Percentiles rank a stretch among this genome's conserved stretches.
phyloP scores from a whole-genome alignment of 495 filamentous ascomycete genomes.

The Talaromyces thailandensis region DNA sequence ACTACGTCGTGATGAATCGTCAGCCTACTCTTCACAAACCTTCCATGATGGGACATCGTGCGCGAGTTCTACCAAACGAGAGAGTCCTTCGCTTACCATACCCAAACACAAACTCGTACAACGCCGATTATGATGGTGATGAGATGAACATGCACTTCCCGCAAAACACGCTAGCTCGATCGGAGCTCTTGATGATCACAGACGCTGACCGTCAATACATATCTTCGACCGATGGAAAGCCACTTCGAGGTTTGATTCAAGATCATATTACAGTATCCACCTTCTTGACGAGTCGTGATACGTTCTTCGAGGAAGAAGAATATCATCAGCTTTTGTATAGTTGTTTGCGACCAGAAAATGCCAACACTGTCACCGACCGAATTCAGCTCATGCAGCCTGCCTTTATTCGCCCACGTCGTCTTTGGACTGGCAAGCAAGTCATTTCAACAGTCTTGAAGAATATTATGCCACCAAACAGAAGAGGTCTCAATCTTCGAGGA shows the following conservation, averaged over 20 bases:
- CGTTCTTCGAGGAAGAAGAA: slow-evolving; percentile 80
- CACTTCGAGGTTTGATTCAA: slow-evolving; percentile 92
- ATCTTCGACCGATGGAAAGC: slow-evolving; percentile 87
- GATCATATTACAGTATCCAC: slow-evolving; percentile 96
- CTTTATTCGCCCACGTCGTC: slow-evolving; percentile 65
- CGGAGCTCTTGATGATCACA: slow-evolving; percentile 84
- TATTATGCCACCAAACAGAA: slow-evolving; percentile 64
- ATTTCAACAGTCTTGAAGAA: slow-evolving; percentile 91
- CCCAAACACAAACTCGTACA: slow-evolving; percentile 97
- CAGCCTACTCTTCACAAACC: slow-evolving; percentile 99
- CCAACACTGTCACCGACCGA: slow-evolving; percentile 60
- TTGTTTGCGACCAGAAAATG: slow-evolving; percentile 80
- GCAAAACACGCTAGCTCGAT: slow-evolving; percentile 87
- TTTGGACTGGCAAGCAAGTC: slow-evolving; percentile 98
- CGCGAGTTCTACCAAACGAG: slow-evolving; percentile 83
- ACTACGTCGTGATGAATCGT: slow-evolving; percentile 97
- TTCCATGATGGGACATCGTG: slow-evolving; percentile 98
- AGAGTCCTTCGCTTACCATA: slow-evolving; percentile 99
- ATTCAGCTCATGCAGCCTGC: slow-evolving; percentile 75
- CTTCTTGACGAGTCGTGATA: slow-evolving; percentile 82
- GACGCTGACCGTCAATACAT: slow-evolving; percentile 98
- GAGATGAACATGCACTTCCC: slow-evolving; percentile 99
- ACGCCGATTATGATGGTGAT: slow-evolving; percentile 99
- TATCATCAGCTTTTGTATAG: slow-evolving; percentile 90
- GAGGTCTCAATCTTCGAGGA: slow-evolving; percentile 69